Conservation (phyloP, 148 eudicot genomes). For the Cornus kousa region DNA sequence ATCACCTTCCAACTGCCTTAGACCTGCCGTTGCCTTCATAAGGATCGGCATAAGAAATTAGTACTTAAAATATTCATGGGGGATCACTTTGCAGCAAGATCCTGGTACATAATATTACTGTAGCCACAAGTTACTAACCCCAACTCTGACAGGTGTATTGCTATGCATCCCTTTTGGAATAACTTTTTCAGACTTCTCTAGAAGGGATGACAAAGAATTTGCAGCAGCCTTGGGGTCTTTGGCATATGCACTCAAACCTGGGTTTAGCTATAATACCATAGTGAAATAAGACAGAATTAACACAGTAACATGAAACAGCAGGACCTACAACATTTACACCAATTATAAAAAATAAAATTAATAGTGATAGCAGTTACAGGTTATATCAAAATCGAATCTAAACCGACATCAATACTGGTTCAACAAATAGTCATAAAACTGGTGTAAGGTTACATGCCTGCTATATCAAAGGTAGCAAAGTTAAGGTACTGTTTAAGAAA, state of each 20-base stretch:
- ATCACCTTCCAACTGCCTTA: constrained; percentile 87
- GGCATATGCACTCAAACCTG: constrained; percentile 84
- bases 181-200: constrained; percentile 59
- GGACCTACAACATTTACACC: not conserved
- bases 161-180: constrained; percentile 66
- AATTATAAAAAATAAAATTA: not conserved
- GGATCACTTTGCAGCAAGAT: not conserved
- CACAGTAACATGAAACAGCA: not conserved
- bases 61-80: not conserved
- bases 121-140: constrained; percentile 51
- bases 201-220: constrained; percentile 58
- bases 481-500: no score
- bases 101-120: not conserved
- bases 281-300: constrained; percentile 1
- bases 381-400: no score
- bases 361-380: no score
- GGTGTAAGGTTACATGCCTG: not conserved
- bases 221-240: constrained; percentile 88
- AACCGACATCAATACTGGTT: not conserved
- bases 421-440: not conserved
- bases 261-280: constrained; percentile 53
- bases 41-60: constrained; percentile 11
- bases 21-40: constrained; percentile 93
- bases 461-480: no score
- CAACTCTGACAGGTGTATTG: constrained; percentile 89